Evolutionary conservation across 1,284 basidiomycete genomes (phyloP).

Genomic region (Kwoniella shivajii): DNA sequence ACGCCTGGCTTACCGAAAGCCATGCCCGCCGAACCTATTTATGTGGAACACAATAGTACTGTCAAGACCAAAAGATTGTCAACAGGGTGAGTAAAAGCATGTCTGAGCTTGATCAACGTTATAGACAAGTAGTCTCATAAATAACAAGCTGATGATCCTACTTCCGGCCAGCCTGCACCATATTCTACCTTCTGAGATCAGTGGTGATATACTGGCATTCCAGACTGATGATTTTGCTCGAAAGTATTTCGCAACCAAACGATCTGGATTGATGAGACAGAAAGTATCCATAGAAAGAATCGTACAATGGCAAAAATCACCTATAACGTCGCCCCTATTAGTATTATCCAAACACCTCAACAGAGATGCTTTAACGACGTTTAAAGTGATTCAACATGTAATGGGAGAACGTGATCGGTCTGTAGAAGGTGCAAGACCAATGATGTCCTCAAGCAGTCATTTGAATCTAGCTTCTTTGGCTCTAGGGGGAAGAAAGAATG

Average conservation of each 20-base stretch:
- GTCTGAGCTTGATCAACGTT: not conserved
- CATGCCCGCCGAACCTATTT: constrained; percentile 69
- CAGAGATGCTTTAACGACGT: constrained; percentile 76
- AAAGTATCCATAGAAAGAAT: constrained; percentile 74
- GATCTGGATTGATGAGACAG: constrained; percentile 72
- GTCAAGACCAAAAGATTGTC: constrained; percentile 57
- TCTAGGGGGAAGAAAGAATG: constrained; percentile 11
- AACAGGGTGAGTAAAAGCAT: constrained; percentile 62
- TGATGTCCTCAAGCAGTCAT: constrained; percentile 8
- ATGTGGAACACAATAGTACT: constrained; percentile 56
- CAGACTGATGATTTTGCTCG: constrained; percentile 77
- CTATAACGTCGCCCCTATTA: constrained; percentile 72
- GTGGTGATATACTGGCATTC: constrained; percentile 79
- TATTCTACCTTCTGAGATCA: constrained; percentile 72
- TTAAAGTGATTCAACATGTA: constrained; percentile 84
- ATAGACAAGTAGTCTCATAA: not conserved
- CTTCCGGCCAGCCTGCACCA: constrained; percentile 62
- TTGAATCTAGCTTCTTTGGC: constrained; percentile 9
- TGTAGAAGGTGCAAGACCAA: constrained; percentile 38
- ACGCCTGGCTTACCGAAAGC: constrained; percentile 8
- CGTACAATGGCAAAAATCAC: constrained; percentile 84
- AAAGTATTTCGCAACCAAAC: constrained; percentile 85
- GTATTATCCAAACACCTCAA: constrained; percentile 60
- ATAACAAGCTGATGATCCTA: not conserved
- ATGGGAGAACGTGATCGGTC: constrained; percentile 83